Conservation (phyloP, 768 basidiomycete genomes). For the Holtermannia corniformis region DNA sequence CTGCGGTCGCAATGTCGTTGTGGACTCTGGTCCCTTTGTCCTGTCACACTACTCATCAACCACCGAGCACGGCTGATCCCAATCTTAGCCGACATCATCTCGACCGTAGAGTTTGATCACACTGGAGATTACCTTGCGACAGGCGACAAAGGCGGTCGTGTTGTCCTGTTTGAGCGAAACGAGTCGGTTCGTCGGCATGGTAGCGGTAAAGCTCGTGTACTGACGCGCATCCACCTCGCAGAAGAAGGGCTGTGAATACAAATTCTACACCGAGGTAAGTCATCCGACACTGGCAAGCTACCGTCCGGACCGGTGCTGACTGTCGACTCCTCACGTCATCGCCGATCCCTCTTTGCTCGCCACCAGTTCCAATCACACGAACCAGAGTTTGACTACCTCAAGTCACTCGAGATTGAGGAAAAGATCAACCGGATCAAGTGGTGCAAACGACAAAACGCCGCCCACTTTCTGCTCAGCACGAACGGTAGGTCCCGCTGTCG, state of each 20-base stretch:
- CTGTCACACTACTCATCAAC: background rate
- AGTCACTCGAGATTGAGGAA: constrained; percentile 99
- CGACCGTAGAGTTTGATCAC: constrained; percentile 98
- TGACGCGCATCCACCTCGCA: constrained; percentile 41
- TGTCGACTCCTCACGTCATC: background rate
- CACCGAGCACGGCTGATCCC: background rate
- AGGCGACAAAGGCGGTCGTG: constrained; percentile 97
- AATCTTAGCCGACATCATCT: constrained; percentile 98
- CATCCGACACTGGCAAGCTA: no score
- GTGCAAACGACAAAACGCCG: constrained; percentile 96
- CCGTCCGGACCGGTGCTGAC: no score
- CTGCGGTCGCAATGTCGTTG: no score
- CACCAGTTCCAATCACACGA: constrained; percentile 95
- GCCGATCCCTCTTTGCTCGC: background rate
- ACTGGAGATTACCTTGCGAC: constrained; percentile 99
- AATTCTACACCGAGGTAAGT: constrained; percentile 84
- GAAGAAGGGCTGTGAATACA: constrained; percentile 99
- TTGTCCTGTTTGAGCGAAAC: constrained; percentile 96
- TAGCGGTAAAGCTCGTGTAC: background rate
- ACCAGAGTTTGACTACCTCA: constrained; percentile 99
- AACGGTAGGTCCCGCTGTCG: constrained; percentile 59
- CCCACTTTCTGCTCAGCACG: constrained; percentile 92
- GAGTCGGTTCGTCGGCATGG: constrained; percentile 60
- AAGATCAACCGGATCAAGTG: constrained; percentile 99
- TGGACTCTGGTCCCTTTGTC: no score